A percentile compares a stretch with the other conserved stretches of the same genome.
phyloP scores from a whole-genome alignment of 257 asterid genomes.

The Nyctanthes arbortristis region DNA sequence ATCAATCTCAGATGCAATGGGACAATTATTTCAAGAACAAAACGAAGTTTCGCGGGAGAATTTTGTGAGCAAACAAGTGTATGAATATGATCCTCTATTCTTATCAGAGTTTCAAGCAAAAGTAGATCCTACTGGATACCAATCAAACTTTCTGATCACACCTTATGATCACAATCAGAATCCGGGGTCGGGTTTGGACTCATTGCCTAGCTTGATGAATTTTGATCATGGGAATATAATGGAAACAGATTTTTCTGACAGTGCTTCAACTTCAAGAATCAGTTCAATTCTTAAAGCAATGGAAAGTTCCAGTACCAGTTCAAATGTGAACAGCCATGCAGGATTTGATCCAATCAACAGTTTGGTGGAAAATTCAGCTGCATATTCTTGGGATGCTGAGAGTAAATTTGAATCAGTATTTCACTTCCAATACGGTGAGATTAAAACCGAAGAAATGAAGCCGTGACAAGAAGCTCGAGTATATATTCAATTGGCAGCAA shows the following conservation, averaged over 20 bases:
- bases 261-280: slow-evolving; percentile 44
- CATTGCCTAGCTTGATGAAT: slow-evolving; percentile 43
- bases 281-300: slow-evolving; percentile 32
- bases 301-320: slow-evolving; percentile 46
- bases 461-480: slow-evolving; percentile 33
- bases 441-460: slow-evolving; percentile 41
- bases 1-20: slow-evolving; percentile 25
- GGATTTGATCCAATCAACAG: slow-evolving; percentile 25
- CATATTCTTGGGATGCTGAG: slow-evolving; percentile 50
- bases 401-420: slow-evolving; percentile 52
- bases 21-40: slow-evolving; percentile 22
- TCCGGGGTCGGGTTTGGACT: slow-evolving; percentile 28
- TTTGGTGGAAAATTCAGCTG: slow-evolving; percentile 24
- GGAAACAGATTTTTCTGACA: slow-evolving; percentile 41
- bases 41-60: slow-evolving; percentile 25
- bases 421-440: slow-evolving; percentile 53
- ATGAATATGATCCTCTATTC: slow-evolving; percentile 60
- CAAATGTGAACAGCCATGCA: slow-evolving; percentile 29
- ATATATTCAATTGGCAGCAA: slow-evolving; percentile 35
- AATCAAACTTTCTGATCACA: slow-evolving; percentile 24
- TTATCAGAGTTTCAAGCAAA: slow-evolving; percentile 58
- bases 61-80: slow-evolving; percentile 31
- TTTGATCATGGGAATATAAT: slow-evolving; percentile 33
- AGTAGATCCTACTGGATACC: slow-evolving; percentile 34
- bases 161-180: slow-evolving; percentile 29